Base-by-base conservation (phyloP, 345 rosid genomes). In the Combretum micranthum region DNA sequence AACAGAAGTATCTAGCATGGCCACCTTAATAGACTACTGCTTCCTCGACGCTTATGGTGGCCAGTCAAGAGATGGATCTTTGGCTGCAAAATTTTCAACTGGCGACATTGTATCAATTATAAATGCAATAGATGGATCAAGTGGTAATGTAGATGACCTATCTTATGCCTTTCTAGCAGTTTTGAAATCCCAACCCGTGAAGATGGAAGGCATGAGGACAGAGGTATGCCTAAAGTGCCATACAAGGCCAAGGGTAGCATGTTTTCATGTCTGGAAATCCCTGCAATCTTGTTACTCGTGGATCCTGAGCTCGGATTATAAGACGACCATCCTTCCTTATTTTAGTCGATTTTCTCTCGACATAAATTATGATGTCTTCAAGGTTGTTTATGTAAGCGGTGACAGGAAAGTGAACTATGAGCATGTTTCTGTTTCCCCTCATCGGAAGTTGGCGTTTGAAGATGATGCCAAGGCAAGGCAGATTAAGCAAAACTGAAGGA, bases 41-140 rank as follows among this genome's bases (percentile, higher is more conserved):
- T 80, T 80, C 74, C 62, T 65, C 13, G 77, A 77, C 19, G 71
- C 80, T 5, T 74, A 80, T 26, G 85, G 74, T 0, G 82, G 85
- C 11, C 75, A 77, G 50, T 75, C 85, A 6, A 75, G 64, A 68
- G 74, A 67, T 4, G 82, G 78, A 10, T 63, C 66, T 14, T 32
- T 50, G 1, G 72, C 72, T 0, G 80, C 80, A 25, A 75, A 58
- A 53, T 77, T 75, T 56, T 63, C 56, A 17, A 72, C 63, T 0
- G 82, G 82, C 12, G 85, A 80, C 69, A 44, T 68, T 43, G 58
- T 80, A 37, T 75, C 70, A 4, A 59, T n/a, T n/a, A n/a, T 80
- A 64, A 60, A 62, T 48, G 12, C 66, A 3, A 44, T 65, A 14
- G 16, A 20, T 15, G 59, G 72, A 1, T 42, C 53, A 9, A 6